These are phyloP conservation scores for Phyllosticta ampelicida DNA, from an alignment of 2,329 filamentous ascomycete genomes.

Conservation along the genomic window DNA sequence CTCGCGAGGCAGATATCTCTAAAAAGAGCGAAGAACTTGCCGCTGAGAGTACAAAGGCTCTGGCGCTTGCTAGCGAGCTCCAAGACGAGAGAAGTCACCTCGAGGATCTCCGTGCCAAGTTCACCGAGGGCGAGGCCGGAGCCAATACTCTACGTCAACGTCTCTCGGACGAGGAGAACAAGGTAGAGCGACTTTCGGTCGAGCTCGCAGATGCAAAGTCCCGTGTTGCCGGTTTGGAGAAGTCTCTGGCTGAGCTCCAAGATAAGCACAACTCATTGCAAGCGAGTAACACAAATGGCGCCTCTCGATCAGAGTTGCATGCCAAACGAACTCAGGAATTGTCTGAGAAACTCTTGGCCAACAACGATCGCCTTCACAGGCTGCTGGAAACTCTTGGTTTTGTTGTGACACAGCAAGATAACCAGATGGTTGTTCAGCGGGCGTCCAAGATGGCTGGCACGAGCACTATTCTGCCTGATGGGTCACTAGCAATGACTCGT, in stretches of 20 bases:
- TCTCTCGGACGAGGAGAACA: slow-evolving; percentile 64
- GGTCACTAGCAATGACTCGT: slow-evolving; percentile 23
- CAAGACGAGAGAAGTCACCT: slow-evolving; percentile 60
- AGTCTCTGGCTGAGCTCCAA: slow-evolving; percentile 59
- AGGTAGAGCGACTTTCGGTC: slow-evolving; percentile 55
- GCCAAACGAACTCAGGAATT: slow-evolving; percentile 69
- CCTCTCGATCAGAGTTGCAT: slow-evolving; percentile 36
- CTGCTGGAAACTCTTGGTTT: slow-evolving; percentile 84
- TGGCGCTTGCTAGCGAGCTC: slow-evolving; percentile 41
- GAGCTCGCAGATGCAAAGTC: slow-evolving; percentile 65
- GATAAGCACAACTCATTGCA: slow-evolving; percentile 51
- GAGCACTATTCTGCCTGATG: slow-evolving; percentile 36
- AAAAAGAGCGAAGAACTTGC: slow-evolving; percentile 34
- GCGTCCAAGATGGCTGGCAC: slow-evolving; percentile 43
- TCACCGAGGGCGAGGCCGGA: slow-evolving; percentile 74
- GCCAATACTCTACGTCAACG: slow-evolving; percentile 67
- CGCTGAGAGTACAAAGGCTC: slow-evolving; percentile 36
- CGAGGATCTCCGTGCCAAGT: slow-evolving; percentile 54
- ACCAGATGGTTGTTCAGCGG: slow-evolving; percentile 65
- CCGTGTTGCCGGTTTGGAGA: slow-evolving; percentile 64
- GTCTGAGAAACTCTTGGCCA: slow-evolving; percentile 69
- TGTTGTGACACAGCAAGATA: slow-evolving; percentile 62
- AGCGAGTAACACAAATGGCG: slow-evolving; percentile 24
- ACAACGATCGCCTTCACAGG: slow-evolving; percentile 72
- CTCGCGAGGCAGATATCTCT: slow-evolving; percentile 27